A percentile compares a stretch with the other conserved stretches of the same genome.
Evolutionary conservation across 495 filamentous ascomycete species (phyloP).

Genomic region (Hypoxylon trugodes): DNA sequence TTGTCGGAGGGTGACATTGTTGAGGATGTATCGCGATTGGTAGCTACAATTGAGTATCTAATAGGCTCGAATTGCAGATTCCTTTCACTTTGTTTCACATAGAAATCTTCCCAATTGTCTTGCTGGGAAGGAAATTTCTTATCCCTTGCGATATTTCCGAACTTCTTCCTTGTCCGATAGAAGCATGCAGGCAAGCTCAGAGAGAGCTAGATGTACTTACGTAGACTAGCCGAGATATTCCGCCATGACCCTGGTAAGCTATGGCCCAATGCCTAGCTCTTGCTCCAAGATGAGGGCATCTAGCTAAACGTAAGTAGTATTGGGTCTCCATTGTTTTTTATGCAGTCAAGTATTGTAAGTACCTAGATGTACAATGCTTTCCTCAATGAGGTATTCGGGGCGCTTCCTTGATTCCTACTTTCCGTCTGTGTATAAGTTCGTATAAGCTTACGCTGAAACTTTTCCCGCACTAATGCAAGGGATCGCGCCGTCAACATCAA

Average conservation of each 20-base stretch:
- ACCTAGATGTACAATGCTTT: constrained; percentile 8
- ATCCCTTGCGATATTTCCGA: constrained; percentile 4
- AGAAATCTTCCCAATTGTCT: background rate
- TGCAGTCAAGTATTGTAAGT: constrained; percentile 1
- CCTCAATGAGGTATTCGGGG: background rate
- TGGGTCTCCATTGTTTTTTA: background rate
- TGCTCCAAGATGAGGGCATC: constrained; percentile 3
- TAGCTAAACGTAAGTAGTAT: background rate
- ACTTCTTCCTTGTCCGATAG: background rate
- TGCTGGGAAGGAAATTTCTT: constrained; percentile 16
- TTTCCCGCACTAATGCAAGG: constrained; percentile 35
- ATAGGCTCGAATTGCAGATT: constrained; percentile 6
- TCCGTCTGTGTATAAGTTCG: constrained; percentile 22
- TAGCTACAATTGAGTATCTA: constrained; percentile 12
- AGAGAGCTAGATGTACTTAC: background rate
- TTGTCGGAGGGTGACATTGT: constrained; percentile 45
- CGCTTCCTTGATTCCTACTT: constrained; percentile 23
- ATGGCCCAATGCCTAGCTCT: background rate
- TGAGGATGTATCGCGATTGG: constrained; percentile 1
- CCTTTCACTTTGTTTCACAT: constrained; percentile 4
- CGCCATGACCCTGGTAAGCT: constrained; percentile 7
- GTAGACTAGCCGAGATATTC: constrained; percentile 24
- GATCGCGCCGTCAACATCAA: constrained; percentile 19
- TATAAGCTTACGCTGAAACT: constrained; percentile 2
- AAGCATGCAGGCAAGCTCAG: background rate